A percentile compares a stretch with the other conserved stretches of the same genome.
phyloP scores from a whole-genome alignment of 257 asterid species.

The Mentha longifolia region DNA sequence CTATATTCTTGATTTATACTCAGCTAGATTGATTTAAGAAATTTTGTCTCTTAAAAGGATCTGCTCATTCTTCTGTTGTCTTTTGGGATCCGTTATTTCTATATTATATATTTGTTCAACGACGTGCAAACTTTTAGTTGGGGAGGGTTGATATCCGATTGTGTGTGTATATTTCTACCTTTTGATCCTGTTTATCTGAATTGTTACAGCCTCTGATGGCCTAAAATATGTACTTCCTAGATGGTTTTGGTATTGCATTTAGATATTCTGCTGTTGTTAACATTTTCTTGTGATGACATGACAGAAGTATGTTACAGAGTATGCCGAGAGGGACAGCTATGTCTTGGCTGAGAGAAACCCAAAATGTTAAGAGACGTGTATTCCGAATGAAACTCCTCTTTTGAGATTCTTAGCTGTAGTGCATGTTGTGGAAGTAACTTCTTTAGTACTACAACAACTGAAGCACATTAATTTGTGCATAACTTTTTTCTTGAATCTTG shows the following conservation, averaged over 20 bases:
- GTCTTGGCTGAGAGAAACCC: conserved; percentile 42
- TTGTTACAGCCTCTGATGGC: conserved; percentile 11
- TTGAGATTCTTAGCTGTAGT: conserved; percentile 31
- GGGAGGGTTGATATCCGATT: not conserved
- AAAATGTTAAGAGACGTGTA: conserved; percentile 20
- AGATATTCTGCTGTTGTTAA: conserved; percentile 21
- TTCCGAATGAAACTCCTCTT: conserved; percentile 29
- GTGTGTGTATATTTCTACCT: not conserved
- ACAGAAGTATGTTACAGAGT: conserved; percentile 23
- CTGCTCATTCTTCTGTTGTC: conserved; percentile 7
- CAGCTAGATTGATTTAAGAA: not conserved
- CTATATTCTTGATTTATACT: too few species aligned
- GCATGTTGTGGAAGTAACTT: conserved; percentile 18
- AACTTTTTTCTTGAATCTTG: conserved; percentile 8
- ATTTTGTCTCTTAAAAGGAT: not conserved
- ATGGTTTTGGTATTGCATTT: conserved; percentile 8
- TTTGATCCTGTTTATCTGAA: not conserved
- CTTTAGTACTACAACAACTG: conserved; percentile 7
- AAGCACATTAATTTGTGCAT: conserved; percentile 1
- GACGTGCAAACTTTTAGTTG: not conserved
- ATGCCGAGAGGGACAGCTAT: conserved; percentile 25
- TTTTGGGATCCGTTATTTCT: not conserved
- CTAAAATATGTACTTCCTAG: conserved; percentile 18
- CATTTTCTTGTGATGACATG: conserved; percentile 31
- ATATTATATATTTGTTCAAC: not conserved